These are phyloP conservation scores for Starmerella cellae DNA, from an alignment of 805 yeast genomes.

Conservation along the genomic window DNA sequence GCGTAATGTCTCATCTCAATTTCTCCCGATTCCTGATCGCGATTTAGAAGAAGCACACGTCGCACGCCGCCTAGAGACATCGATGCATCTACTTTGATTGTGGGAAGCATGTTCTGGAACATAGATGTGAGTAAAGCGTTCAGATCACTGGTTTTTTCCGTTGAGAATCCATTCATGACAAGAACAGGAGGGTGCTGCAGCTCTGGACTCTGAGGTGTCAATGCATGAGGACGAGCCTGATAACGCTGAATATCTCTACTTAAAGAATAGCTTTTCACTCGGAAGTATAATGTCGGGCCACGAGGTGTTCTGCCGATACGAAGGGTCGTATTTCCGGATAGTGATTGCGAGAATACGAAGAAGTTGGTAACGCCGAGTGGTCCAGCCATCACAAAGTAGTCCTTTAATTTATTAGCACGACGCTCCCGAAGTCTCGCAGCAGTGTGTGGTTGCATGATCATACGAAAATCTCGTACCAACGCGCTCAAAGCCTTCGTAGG, in stretches of 20 bases:
- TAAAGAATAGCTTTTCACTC: slow-evolving; percentile 61
- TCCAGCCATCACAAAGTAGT: slow-evolving; percentile 96
- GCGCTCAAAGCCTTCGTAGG: slow-evolving; percentile 73
- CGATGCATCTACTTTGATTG: slow-evolving; percentile 64
- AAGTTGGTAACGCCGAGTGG: slow-evolving; percentile 87
- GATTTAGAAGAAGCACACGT: slow-evolving; percentile 73
- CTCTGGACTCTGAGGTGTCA: slow-evolving; percentile 39
- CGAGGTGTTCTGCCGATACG: slow-evolving; percentile 79
- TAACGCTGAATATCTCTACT: slow-evolving; percentile 63
- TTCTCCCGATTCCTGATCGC: slow-evolving; percentile 52
- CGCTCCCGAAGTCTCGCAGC: slow-evolving; percentile 80
- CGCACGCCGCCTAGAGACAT: slow-evolving; percentile 63
- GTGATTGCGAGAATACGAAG: slow-evolving; percentile 69
- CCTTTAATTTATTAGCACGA: slow-evolving; percentile 73
- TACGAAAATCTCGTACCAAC: slow-evolving; percentile 74
- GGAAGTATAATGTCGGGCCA: slow-evolving; percentile 87
- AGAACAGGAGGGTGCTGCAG: slow-evolving; percentile 65
- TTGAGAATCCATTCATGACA: slow-evolving; percentile 78
- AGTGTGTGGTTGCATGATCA: slow-evolving; percentile 92
- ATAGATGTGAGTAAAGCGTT: slow-evolving; percentile 78
- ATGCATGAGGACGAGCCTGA: slow-evolving; percentile 65
- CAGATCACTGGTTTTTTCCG: slow-evolving; percentile 49
- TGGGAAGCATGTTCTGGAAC: slow-evolving; percentile 92
- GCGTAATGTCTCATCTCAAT: slow-evolving; percentile 83
- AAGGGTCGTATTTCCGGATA: slow-evolving; percentile 61